Conservation (phyloP, 371 early-diverging fungal genomes). For the Parasitella parasitica region DNA sequence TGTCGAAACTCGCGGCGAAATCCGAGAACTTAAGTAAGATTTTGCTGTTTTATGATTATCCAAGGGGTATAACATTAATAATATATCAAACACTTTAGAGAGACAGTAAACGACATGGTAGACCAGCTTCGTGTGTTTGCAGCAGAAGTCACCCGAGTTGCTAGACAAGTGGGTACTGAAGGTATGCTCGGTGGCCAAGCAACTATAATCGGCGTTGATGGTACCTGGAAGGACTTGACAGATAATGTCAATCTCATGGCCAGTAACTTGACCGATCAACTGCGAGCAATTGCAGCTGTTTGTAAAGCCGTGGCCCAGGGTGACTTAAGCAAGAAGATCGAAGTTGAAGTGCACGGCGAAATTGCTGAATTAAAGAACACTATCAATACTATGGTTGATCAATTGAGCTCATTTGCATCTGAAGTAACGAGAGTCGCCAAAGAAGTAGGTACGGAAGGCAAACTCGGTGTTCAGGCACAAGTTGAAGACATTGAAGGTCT, state of each 20-base stretch:
- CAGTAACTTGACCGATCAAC: slow-evolving; percentile 46
- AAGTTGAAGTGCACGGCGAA: slow-evolving; percentile 48
- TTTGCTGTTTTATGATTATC: not conserved
- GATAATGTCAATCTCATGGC: slow-evolving; percentile 68
- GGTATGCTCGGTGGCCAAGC: slow-evolving; percentile 53
- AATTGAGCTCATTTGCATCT: slow-evolving; percentile 43
- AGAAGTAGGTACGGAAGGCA: slow-evolving; percentile 61
- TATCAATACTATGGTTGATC: slow-evolving; percentile 59
- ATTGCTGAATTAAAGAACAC: slow-evolving; percentile 52
- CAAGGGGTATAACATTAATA: not conserved
- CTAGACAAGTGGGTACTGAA: slow-evolving; percentile 51
- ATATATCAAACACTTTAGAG: not conserved
- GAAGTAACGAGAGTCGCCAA: slow-evolving; percentile 49
- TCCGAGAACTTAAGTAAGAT: slow-evolving; percentile 44
- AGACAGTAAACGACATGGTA: slow-evolving; percentile 31
- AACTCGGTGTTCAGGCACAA: slow-evolving; percentile 33
- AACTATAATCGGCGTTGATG: slow-evolving; percentile 58
- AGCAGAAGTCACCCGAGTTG: slow-evolving; percentile 47
- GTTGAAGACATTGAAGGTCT: slow-evolving; percentile 59
- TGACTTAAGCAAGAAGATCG: slow-evolving; percentile 44
- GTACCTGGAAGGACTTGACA: slow-evolving; percentile 73
- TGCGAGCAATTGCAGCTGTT: slow-evolving; percentile 48
- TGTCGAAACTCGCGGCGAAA: slow-evolving; percentile 48
- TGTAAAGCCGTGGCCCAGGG: slow-evolving; percentile 51
- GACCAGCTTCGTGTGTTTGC: slow-evolving; percentile 38